Evolutionary conservation across 345 rosid species (phyloP).

Genomic region (Corchorus olitorius): DNA sequence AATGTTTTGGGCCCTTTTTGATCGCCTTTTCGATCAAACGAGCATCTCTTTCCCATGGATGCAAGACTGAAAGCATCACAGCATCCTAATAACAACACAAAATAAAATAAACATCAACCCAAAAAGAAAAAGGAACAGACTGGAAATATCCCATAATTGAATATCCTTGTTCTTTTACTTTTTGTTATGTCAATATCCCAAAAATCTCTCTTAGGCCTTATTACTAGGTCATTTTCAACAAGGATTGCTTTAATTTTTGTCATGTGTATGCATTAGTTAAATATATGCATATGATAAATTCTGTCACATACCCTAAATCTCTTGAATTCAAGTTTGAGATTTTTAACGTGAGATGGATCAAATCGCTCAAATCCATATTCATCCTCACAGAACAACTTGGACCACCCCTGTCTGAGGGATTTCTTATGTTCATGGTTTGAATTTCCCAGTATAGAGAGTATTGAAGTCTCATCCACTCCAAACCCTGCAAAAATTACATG

Average conservation of each 20-base stretch:
- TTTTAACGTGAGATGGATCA: slow-evolving; percentile 50
- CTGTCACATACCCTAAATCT: slow-evolving; percentile 56
- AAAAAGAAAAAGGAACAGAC: background rate
- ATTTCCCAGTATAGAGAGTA: slow-evolving; percentile 56
- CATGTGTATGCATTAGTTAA: too few relatives aligned
- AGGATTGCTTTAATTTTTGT: too few relatives aligned
- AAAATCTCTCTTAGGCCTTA: background rate
- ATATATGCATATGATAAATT: background rate
- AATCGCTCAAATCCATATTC: slow-evolving; percentile 77
- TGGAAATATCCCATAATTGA: background rate
- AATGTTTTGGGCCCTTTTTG: slow-evolving; percentile 47
- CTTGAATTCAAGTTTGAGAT: slow-evolving; percentile 71
- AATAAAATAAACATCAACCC: background rate
- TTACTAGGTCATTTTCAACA: background rate
- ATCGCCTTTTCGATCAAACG: slow-evolving; percentile 69
- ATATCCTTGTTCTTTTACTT: background rate
- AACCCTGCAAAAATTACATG: slow-evolving; percentile 39
- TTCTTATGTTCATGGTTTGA: slow-evolving; percentile 58
- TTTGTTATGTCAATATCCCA: background rate
- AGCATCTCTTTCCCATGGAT: slow-evolving; percentile 98
- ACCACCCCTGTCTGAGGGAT: slow-evolving; percentile 55
- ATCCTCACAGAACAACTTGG: slow-evolving; percentile 63
- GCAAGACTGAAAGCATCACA: slow-evolving; percentile 67
- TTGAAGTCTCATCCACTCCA: slow-evolving; percentile 79
- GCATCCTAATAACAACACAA: slow-evolving; percentile 52